Evolutionary conservation across 169 alveolate genomes (phyloP).

Genomic region (Plasmodium relictum): DNA sequence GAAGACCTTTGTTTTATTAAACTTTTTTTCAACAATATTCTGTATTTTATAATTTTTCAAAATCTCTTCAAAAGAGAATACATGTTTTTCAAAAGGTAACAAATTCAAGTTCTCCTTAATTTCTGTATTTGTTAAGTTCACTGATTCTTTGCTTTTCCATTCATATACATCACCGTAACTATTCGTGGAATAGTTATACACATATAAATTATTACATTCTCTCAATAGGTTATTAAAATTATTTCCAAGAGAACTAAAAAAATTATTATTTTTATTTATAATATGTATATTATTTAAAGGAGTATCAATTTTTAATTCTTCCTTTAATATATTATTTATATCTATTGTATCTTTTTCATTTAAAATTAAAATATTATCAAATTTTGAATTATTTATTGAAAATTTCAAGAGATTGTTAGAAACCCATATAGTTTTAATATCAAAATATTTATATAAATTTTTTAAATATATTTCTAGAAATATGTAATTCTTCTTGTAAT

Average conservation of each 20-base stretch:
- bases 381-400: constrained; percentile 18
- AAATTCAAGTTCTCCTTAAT: constrained; percentile 7
- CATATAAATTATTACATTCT: constrained; percentile 17
- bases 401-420: constrained; percentile 20
- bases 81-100: constrained; percentile 59
- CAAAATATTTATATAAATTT: constrained; percentile 54
- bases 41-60: constrained; percentile 33
- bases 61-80: constrained; percentile 10
- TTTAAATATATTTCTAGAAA: constrained; percentile 22
- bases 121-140: not conserved
- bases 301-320: not conserved
- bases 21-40: constrained; percentile 32
- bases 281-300: constrained; percentile 34
- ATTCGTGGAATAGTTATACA: constrained; percentile 43
- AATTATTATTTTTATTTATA: constrained; percentile 22
- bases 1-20: constrained; percentile 40
- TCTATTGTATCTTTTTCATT: constrained; percentile 24
- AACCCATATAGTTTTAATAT: constrained; percentile 9
- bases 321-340: not conserved
- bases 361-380: constrained; percentile 19
- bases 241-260: not conserved
- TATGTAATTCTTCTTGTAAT: not conserved
- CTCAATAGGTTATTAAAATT: not conserved
- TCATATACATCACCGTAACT: constrained; percentile 39
- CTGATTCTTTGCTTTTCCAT: not conserved